A percentile compares a stretch with the other conserved stretches of the same genome.
phyloP scores from a whole-genome alignment of 306 rosid genomes.

The Cucurbita moschata region DNA sequence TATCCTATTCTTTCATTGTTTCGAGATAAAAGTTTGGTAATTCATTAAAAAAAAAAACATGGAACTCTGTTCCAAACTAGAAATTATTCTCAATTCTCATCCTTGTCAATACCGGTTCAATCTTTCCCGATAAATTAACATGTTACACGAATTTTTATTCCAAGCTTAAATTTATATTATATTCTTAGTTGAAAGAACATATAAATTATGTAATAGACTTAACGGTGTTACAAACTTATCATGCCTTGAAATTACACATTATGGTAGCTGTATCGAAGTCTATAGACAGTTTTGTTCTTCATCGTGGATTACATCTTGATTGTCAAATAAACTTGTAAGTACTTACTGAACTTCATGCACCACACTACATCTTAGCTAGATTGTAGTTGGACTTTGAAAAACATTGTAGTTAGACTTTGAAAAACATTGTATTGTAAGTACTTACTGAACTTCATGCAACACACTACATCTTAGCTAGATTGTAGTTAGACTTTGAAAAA shows the following conservation, averaged over 20 bases:
- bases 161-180: not conserved
- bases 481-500: not conserved
- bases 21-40: not conserved
- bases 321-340: not conserved
- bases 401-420: constrained; percentile 3
- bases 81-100: not conserved
- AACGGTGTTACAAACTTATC: not conserved
- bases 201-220: not conserved
- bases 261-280: not conserved
- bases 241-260: not conserved
- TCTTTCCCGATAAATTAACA: not conserved
- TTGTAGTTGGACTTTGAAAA: not conserved
- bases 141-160: not conserved
- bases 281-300: not conserved
- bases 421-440: not conserved
- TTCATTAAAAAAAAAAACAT: not conserved
- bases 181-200: not conserved
- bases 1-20: not conserved
- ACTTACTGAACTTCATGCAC: not conserved
- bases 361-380: not conserved
- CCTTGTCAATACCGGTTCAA: not conserved
- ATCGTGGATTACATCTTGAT: not conserved
- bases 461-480: not conserved
- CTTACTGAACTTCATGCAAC: not conserved
- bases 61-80: not conserved